phyloP scores from a whole-genome alignment of 306 rosid genomes.

The Glycine latifolia region DNA sequence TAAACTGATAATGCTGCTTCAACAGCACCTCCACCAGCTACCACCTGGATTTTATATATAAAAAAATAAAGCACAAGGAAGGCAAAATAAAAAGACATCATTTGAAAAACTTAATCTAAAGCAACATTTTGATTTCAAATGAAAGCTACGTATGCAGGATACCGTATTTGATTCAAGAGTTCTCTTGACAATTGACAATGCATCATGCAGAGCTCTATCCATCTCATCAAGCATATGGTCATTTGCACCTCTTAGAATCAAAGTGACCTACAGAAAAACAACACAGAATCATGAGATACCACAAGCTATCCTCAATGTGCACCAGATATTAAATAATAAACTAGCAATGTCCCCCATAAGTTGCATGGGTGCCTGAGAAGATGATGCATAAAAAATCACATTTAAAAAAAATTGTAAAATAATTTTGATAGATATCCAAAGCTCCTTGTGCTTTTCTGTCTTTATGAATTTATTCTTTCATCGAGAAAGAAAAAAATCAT shows the following conservation, averaged over 20 bases:
- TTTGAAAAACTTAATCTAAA: slow-evolving; percentile 4
- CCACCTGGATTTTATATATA: slow-evolving; percentile 67
- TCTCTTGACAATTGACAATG: slow-evolving; percentile 91
- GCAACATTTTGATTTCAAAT: neutral
- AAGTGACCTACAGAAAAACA: slow-evolving; percentile 68
- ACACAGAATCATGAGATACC: neutral
- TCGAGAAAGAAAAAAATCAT: neutral
- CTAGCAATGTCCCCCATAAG: too few species aligned
- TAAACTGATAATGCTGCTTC: slow-evolving; percentile 92
- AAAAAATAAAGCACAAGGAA: neutral
- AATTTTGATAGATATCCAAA: slow-evolving; percentile 7
- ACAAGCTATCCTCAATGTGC: too few species aligned
- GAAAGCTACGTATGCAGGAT: slow-evolving; percentile 32
- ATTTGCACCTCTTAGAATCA: slow-evolving; percentile 94
- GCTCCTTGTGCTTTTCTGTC: neutral
- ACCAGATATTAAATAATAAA: too few species aligned
- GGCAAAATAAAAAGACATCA: neutral
- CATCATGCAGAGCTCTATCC: slow-evolving; percentile 97
- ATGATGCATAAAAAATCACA: too few species aligned
- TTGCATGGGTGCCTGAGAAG: too few species aligned
- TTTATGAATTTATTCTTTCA: slow-evolving; percentile 6
- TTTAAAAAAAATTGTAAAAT: neutral
- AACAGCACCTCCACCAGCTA: slow-evolving; percentile 99
- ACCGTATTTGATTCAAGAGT: slow-evolving; percentile 95
- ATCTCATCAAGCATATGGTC: slow-evolving; percentile 99